phyloP scores from a whole-genome alignment of 1,139 yeast genomes.

The Hansenula lynferdii region DNA sequence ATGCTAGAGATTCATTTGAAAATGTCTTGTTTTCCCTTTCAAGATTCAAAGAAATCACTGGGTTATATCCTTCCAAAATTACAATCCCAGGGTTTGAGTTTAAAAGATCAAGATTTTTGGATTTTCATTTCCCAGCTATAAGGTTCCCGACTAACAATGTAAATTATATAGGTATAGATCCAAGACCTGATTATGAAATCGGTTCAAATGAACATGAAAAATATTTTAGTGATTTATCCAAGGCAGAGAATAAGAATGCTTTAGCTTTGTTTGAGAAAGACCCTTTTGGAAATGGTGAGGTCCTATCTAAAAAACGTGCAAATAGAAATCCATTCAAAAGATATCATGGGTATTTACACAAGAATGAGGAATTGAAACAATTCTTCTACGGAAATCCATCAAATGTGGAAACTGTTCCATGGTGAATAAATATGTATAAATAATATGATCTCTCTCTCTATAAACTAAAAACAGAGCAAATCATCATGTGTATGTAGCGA shows the following conservation, averaged over 20 bases:
- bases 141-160: slow-evolving; percentile 32
- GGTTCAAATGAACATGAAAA: slow-evolving; percentile 18
- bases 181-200: slow-evolving; percentile 35
- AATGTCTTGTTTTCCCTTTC: slow-evolving; percentile 63
- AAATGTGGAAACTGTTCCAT: neutral
- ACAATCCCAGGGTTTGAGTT: slow-evolving; percentile 73
- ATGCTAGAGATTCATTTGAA: slow-evolving; percentile 79
- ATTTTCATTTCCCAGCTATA: slow-evolving; percentile 52
- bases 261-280: slow-evolving; percentile 50
- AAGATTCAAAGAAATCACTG: slow-evolving; percentile 45
- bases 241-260: slow-evolving; percentile 52
- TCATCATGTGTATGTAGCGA: neutral
- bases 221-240: slow-evolving; percentile 35
- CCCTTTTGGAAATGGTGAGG: slow-evolving; percentile 51
- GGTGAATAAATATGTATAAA: neutral
- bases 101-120: slow-evolving; percentile 53
- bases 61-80: slow-evolving; percentile 44
- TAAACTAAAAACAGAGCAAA: neutral
- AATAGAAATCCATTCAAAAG: slow-evolving; percentile 59
- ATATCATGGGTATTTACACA: slow-evolving; percentile 34
- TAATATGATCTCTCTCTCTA: neutral
- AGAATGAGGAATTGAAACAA: slow-evolving; percentile 21
- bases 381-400: slow-evolving; percentile 6
- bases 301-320: slow-evolving; percentile 35
- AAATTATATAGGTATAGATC: slow-evolving; percentile 60